Evolutionary conservation across 2,329 filamentous ascomycete species (phyloP), one percentile per base, ranked within the genome.

Genomic region (Xylaria sp.): DNA sequence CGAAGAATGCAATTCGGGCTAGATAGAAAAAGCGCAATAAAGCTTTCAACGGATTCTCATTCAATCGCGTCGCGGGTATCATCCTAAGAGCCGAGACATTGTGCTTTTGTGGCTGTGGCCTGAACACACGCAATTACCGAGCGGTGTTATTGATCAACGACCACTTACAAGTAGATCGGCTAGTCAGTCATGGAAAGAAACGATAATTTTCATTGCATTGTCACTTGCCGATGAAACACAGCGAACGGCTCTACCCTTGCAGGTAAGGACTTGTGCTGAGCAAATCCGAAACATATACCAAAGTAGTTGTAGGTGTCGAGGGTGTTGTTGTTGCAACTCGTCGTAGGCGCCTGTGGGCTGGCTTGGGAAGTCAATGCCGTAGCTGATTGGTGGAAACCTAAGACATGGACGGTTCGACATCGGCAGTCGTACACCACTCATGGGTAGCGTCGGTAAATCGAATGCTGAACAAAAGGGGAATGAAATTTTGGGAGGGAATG

Each of bases 51-150:
- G n/a, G 4, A 31, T 31, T 31, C 28, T 31, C 28, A 31, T 5
- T 31, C 28, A 9, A 33, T 40, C 33, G 38, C 33, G 17, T 25
- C 33, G 11, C 19, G 14, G 19, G 38, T 3, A 25, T 38, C 31
- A 37, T 37, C 47, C 11, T 33, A 33, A 31, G n/a, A 14, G 14
- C 14, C 38, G 31, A 28, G 49, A 51, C 35, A 51, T 25, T 51
- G 33, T 33, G 33, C 28, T n/a, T 51, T 38, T 4, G 17, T 15
- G n/a, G 31, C 37, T 33, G 42, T 49, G 57, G 50, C 12, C n/a
- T 40, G 42, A 46, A n/a, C 23, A 40, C 9, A 15, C 25, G 57
- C n/a, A 61, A 56, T 56, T 49, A 56, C 58, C 58, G 58, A 56
- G 42, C 19, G 3, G 38, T 2, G 35, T 5, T 19, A 14, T 50